Conservation (phyloP, 768 basidiomycete genomes). For the Wakefieldia striispora region DNA sequence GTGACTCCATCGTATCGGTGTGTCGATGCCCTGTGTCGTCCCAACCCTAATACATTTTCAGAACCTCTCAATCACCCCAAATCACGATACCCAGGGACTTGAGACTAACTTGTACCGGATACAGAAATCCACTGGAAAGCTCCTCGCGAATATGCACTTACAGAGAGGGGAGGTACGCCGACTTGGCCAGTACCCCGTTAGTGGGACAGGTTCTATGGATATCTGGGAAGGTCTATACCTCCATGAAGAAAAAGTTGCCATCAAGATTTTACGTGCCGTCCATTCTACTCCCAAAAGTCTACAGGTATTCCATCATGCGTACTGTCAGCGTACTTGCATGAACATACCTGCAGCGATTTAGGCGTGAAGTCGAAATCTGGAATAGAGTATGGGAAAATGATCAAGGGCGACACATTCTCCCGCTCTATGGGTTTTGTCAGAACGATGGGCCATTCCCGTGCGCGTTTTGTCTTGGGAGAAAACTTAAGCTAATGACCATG, state of each 20-base stretch:
- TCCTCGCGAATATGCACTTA: constrained; percentile 51
- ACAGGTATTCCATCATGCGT: constrained; percentile 32
- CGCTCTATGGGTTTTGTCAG: constrained; percentile 57
- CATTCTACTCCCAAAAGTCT: constrained; percentile 45
- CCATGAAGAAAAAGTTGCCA: constrained; percentile 51
- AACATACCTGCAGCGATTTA: constrained; percentile 41
- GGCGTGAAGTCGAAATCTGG: constrained; percentile 55
- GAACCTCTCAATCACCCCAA: constrained; percentile 20
- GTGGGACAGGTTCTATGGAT: constrained; percentile 52
- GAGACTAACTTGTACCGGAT: constrained; percentile 49
- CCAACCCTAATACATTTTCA: constrained; percentile 13
- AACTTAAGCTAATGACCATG: constrained; percentile 1
- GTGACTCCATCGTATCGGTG: not conserved
- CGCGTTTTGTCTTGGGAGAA: constrained; percentile 7
- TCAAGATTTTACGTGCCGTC: constrained; percentile 55
- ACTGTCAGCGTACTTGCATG: constrained; percentile 1
- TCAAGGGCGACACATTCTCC: constrained; percentile 49
- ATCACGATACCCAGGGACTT: constrained; percentile 39
- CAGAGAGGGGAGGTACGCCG: constrained; percentile 51
- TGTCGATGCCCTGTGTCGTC: not conserved
- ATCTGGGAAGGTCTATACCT: constrained; percentile 57
- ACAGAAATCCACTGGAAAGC: constrained; percentile 43
- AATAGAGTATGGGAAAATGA: constrained; percentile 51
- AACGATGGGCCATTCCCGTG: constrained; percentile 58
- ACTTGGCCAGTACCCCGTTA: constrained; percentile 47